Evolutionary conservation across 2,329 filamentous ascomycete species (phyloP).

Genomic region (Thermothelomyces thermophilus): DNA sequence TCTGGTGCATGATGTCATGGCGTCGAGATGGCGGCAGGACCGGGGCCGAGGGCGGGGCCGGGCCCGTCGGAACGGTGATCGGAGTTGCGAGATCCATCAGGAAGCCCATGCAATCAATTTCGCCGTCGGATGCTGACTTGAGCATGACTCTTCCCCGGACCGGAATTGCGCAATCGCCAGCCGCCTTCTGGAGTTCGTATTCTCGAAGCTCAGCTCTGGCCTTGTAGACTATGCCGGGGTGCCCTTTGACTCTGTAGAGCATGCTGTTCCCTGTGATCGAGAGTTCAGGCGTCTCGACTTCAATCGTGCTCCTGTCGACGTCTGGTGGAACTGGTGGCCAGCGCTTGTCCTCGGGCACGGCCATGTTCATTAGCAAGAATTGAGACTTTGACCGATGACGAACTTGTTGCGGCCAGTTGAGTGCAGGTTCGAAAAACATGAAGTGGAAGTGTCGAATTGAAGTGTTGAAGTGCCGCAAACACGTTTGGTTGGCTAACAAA

Average conservation of each 20-base stretch:
- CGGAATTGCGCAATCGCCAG: slow-evolving; percentile 6
- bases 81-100: slow-evolving; percentile 1
- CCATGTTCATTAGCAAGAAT: too few relatives aligned
- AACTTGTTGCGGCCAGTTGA: too few relatives aligned
- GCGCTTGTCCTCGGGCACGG: background rate
- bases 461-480: too few relatives aligned
- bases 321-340: slow-evolving; percentile 8
- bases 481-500: too few relatives aligned
- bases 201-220: background rate
- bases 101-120: background rate
- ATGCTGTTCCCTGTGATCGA: too few relatives aligned
- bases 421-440: too few relatives aligned
- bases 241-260: slow-evolving; percentile 2
- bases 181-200: slow-evolving; percentile 3
- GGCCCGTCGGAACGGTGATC: background rate
- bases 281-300: background rate
- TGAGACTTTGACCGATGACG: too few relatives aligned
- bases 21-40: background rate
- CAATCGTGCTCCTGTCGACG: background rate
- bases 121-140: background rate
- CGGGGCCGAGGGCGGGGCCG: too few relatives aligned
- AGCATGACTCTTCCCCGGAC: background rate
- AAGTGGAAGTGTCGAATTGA: too few relatives aligned
- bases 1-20: slow-evolving; percentile 7
- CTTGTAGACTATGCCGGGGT: background rate